Conservation (phyloP, 2,329 filamentous ascomycete genomes). For the Verticillium dahliae region DNA sequence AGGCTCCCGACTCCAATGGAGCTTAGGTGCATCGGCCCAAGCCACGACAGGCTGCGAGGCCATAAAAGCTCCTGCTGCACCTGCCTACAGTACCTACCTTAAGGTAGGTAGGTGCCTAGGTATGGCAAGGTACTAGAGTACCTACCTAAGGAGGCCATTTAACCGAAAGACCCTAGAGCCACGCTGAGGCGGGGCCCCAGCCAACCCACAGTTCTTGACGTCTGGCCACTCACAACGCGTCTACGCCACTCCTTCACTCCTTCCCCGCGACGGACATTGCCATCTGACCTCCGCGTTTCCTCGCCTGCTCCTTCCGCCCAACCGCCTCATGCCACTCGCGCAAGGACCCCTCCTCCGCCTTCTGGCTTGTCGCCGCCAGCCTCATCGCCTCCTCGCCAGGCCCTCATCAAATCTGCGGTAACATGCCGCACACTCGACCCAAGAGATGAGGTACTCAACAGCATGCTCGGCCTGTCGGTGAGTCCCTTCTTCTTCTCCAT, state of each 20-base stretch:
- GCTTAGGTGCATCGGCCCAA: not conserved
- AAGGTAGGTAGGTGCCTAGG: too few relatives aligned
- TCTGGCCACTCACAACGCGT: not conserved
- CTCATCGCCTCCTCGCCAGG: not conserved
- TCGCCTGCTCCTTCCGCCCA: not conserved
- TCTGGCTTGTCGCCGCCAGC: not conserved
- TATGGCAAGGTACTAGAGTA: too few relatives aligned
- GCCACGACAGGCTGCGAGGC: too few relatives aligned
- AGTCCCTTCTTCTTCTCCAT: not conserved
- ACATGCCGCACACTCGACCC: not conserved
- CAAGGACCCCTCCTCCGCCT: too few relatives aligned
- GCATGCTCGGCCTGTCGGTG: constrained; percentile 13
- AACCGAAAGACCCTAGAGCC: not conserved
- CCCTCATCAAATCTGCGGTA: not conserved
- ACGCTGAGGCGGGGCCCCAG: not conserved
- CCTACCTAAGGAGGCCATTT: not conserved
- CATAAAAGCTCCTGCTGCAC: too few relatives aligned
- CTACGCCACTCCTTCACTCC: not conserved
- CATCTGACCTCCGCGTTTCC: not conserved
- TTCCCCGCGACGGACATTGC: not conserved
- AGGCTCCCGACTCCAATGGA: not conserved
- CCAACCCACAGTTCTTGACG: not conserved
- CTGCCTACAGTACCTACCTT: too few relatives aligned
- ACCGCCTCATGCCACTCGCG: not conserved
- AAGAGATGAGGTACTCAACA: constrained; percentile 12